Conservation (phyloP, 176 grass and related monocot genomes). For the Poa annua region DNA sequence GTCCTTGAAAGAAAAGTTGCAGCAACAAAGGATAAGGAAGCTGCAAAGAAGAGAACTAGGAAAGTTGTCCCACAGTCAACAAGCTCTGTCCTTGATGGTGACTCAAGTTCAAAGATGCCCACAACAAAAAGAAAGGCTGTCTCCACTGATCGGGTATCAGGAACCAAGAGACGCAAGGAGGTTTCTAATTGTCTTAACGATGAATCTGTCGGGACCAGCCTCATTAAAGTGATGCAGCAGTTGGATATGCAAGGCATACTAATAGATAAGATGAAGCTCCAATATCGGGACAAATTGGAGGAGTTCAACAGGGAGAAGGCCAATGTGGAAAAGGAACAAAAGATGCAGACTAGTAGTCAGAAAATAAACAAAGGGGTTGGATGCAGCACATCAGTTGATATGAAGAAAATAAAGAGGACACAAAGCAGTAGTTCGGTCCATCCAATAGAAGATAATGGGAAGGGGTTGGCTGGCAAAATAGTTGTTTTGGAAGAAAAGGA, state of each 20-base stretch:
- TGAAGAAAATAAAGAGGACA: constrained; percentile 7
- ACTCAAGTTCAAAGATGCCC: background rate
- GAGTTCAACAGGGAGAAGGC: constrained; percentile 43
- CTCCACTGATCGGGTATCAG: constrained; percentile 36
- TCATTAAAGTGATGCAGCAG: constrained; percentile 26
- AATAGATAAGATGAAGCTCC: constrained; percentile 50
- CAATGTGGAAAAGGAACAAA: constrained; percentile 43
- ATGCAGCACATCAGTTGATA: constrained; percentile 11
- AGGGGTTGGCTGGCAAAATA: constrained; percentile 26
- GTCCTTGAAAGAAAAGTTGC: background rate
- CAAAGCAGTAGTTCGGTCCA: background rate
- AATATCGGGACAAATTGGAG: constrained; percentile 48
- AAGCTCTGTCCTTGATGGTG: constrained; percentile 33
- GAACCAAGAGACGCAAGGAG: constrained; percentile 42
- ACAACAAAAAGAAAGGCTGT: constrained; percentile 39
- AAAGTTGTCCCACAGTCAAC: constrained; percentile 5
- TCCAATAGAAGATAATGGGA: constrained; percentile 25
- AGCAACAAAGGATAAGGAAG: constrained; percentile 42
- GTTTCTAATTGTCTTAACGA: constrained; percentile 29
- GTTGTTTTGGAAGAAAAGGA: constrained; percentile 39
- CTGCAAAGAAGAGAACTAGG: constrained; percentile 43
- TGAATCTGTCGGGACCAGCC: constrained; percentile 43
- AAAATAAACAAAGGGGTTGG: constrained; percentile 25
- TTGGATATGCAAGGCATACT: constrained; percentile 44
- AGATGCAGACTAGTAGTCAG: constrained; percentile 32